Evolutionary conservation across 129 eudicot genomes (phyloP).

Genomic region (Centaurea solstitialis): DNA sequence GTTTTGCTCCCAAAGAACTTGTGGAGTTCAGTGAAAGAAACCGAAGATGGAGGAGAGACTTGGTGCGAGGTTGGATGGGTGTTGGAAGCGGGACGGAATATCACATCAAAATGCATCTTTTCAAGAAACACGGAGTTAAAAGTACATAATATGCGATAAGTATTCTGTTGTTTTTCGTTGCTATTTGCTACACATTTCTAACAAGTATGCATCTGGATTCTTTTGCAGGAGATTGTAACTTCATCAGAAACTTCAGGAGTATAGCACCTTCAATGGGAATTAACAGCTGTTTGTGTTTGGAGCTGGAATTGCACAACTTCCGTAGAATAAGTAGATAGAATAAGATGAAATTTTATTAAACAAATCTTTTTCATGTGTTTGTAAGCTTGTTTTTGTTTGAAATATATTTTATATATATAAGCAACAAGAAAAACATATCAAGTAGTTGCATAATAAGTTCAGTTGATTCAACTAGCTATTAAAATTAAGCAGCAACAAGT

Average conservation of each 20-base stretch:
- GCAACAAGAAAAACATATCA: neutral
- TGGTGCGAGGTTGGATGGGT: constrained; percentile 91
- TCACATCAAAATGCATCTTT: constrained; percentile 79
- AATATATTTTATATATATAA: neutral
- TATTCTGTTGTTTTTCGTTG: constrained; percentile 9
- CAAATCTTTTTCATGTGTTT: neutral
- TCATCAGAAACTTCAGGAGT: constrained; percentile 45
- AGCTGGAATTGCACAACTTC: constrained; percentile 15
- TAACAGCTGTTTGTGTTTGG: neutral
- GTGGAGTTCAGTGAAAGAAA: constrained; percentile 71
- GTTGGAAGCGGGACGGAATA: constrained; percentile 54
- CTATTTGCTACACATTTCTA: constrained; percentile 1
- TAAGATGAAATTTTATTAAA: constrained; percentile 12
- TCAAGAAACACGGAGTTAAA: constrained; percentile 55
- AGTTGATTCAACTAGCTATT: constrained; percentile 13
- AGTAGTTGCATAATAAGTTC: neutral
- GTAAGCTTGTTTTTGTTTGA: neutral
- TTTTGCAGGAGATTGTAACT: constrained; percentile 62
- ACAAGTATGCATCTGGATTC: neutral
- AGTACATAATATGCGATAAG: constrained; percentile 36
- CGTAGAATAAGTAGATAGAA: constrained; percentile 22
- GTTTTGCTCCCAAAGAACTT: constrained; percentile 75
- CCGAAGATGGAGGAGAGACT: constrained; percentile 45
- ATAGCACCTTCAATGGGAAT: constrained; percentile 8
- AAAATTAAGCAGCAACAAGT: constrained; percentile 20